Evolutionary conservation across 768 basidiomycete genomes (phyloP).

Genomic region (Strobilomyces confusus): DNA sequence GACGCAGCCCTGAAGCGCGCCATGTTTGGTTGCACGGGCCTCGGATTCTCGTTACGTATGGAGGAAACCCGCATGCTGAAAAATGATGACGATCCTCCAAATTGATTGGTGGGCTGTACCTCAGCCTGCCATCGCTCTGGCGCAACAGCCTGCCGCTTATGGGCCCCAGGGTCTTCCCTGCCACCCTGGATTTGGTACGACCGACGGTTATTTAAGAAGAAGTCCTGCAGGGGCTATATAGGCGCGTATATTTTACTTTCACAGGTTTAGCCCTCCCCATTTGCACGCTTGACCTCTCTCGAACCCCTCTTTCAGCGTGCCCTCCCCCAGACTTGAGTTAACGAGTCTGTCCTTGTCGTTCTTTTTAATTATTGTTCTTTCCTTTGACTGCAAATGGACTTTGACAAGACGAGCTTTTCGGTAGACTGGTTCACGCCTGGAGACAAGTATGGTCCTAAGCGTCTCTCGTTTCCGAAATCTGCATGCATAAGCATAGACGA

Average conservation of each 20-base stretch:
- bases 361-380: not conserved
- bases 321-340: slow-evolving; percentile 1
- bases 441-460: slow-evolving; percentile 24
- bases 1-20: not conserved
- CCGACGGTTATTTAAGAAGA: slow-evolving; percentile 16
- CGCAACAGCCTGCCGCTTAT: slow-evolving; percentile 9
- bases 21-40: not conserved
- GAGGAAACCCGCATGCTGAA: slow-evolving; percentile 3
- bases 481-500: slow-evolving; percentile 31
- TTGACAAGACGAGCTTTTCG: slow-evolving; percentile 29
- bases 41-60: slow-evolving; percentile 8
- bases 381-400: slow-evolving; percentile 26
- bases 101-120: slow-evolving; percentile 3
- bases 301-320: not conserved
- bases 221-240: not conserved
- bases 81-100: slow-evolving; percentile 5
- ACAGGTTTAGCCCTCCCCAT: slow-evolving; percentile 3
- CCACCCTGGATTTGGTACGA: slow-evolving; percentile 15
- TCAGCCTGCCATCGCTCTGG: slow-evolving; percentile 1
- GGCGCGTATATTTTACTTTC: slow-evolving; percentile 1
- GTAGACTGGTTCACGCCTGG: slow-evolving; percentile 31
- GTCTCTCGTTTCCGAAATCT: slow-evolving; percentile 33
- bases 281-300: not conserved
- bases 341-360: slow-evolving; percentile 4
- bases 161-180: slow-evolving; percentile 12